A percentile compares a stretch with the other conserved stretches of the same genome.
Conservation (phyloP, 345 rosid genomes). For the Gossypium stocksii region DNA sequence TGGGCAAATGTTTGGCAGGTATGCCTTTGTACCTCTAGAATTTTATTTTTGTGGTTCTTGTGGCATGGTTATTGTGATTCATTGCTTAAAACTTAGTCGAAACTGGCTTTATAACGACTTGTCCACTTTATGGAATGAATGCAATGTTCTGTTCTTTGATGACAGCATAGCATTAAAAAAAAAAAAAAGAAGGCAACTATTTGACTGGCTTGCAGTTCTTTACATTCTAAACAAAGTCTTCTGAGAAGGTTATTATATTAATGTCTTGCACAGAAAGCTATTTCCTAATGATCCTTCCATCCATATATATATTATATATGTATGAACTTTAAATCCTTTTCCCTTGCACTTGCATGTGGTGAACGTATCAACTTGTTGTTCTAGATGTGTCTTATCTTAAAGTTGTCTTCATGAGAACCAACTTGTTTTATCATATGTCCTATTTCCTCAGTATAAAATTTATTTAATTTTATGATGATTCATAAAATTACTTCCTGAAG, state of each 20-base stretch:
- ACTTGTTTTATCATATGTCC: constrained; percentile 1
- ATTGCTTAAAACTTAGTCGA: background rate
- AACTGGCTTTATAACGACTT: background rate
- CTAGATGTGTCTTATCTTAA: background rate
- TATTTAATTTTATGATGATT: background rate
- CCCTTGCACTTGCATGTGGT: background rate
- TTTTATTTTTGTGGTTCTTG: background rate
- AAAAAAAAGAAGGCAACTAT: background rate
- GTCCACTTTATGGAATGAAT: background rate
- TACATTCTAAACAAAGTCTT: background rate
- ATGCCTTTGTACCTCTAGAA: constrained; percentile 15
- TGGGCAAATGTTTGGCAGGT: constrained; percentile 99
- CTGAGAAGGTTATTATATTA: background rate
- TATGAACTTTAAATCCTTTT: constrained; percentile 1
- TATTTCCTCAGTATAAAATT: background rate
- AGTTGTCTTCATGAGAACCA: background rate
- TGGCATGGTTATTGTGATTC: background rate
- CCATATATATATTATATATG: no score
- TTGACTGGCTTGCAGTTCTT: background rate
- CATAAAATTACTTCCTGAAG: constrained; percentile 5
- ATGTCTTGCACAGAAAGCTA: background rate
- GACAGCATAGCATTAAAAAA: background rate
- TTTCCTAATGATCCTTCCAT: no score
- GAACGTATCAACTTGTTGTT: background rate
- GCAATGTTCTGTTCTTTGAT: background rate